These are phyloP conservation scores for Xylariaceae sp. DNA, from an alignment of 2,329 filamentous ascomycete species.

Conservation along the genomic window DNA sequence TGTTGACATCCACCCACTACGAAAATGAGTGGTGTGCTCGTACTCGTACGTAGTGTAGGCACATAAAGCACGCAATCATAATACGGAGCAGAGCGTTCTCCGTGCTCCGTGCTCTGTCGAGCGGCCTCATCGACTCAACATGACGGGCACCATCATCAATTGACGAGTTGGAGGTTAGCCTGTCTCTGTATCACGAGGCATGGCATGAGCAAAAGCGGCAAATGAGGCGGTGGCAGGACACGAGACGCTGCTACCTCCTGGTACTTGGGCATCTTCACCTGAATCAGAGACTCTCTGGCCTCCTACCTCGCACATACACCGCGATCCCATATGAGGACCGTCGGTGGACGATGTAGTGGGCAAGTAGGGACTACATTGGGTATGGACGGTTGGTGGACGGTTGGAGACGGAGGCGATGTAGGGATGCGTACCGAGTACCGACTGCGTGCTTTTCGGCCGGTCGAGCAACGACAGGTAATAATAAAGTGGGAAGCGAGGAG, in stretches of 20 bases:
- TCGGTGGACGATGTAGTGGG: neutral
- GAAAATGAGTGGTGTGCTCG: no score
- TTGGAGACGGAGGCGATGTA: neutral
- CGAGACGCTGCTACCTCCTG: neutral
- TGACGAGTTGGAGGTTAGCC: slow-evolving; percentile 19
- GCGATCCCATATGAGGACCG: neutral
- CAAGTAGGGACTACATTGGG: neutral
- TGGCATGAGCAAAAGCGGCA: slow-evolving; percentile 10
- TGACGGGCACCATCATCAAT: slow-evolving; percentile 8
- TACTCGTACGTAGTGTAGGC: no score
- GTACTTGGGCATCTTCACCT: neutral
- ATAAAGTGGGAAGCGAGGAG: no score
- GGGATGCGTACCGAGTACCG: neutral
- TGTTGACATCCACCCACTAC: neutral
- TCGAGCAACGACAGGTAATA: no score
- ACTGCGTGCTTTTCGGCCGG: no score
- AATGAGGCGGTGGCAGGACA: slow-evolving; percentile 3
- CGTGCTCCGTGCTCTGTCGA: neutral
- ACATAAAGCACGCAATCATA: no score
- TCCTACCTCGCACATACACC: neutral
- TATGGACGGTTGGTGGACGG: neutral
- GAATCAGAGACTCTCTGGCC: neutral
- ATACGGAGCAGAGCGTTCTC: no score
- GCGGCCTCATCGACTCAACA: slow-evolving; percentile 11
- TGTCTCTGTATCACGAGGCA: slow-evolving; percentile 9